Conservation (phyloP, 805 yeast species). For the Metschnikowia cubensis region DNA sequence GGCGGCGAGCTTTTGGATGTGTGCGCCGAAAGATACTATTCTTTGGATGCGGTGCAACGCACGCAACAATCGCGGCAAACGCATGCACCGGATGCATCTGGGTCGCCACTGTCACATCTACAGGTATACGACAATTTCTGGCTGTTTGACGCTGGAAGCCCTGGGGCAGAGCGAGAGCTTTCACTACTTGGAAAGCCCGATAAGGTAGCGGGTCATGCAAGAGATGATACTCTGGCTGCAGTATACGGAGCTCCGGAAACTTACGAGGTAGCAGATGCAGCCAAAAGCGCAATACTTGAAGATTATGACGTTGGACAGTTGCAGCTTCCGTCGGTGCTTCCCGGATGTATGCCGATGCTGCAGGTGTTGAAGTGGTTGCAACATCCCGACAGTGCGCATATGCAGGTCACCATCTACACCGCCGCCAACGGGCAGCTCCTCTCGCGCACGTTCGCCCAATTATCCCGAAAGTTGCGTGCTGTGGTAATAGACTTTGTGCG, state of each 20-base stretch:
- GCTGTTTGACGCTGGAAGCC: constrained; percentile 3
- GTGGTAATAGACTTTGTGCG: constrained; percentile 41
- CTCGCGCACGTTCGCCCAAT: constrained; percentile 21
- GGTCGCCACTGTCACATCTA: not conserved
- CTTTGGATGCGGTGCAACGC: constrained; percentile 27
- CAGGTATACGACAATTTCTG: not conserved
- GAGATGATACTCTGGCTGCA: constrained; percentile 1
- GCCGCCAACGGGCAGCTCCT: constrained; percentile 18
- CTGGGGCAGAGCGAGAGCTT: not conserved
- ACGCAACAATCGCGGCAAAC: not conserved
- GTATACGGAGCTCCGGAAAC: constrained; percentile 5
- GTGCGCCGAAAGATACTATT: constrained; percentile 42
- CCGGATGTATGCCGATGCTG: constrained; percentile 48
- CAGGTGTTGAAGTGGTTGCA: constrained; percentile 38
- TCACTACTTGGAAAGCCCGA: not conserved
- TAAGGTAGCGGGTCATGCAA: not conserved
- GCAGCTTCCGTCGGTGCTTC: constrained; percentile 41
- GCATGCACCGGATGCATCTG: not conserved
- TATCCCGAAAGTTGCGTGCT: constrained; percentile 21
- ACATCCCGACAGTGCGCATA: not conserved
- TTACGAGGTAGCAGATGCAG: constrained; percentile 19
- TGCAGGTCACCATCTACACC: constrained; percentile 11
- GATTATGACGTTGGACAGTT: constrained; percentile 11
- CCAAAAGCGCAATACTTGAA: constrained; percentile 12
- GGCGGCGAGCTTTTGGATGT: constrained; percentile 72